Base-by-base conservation (phyloP, 2,329 filamentous ascomycete genomes). In the Fusarium avenaceum region DNA sequence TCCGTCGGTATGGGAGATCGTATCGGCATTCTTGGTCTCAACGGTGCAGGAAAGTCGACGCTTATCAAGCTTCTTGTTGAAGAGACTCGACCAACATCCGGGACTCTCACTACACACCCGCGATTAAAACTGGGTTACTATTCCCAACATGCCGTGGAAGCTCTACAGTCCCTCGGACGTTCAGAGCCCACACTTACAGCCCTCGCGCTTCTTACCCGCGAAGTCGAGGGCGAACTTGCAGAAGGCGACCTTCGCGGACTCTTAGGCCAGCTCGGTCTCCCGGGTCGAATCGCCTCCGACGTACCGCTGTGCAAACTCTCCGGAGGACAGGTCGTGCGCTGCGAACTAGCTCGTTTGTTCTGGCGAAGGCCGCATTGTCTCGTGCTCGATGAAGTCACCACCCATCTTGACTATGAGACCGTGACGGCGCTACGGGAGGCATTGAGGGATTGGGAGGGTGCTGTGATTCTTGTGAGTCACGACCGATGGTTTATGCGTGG, bases 401-500 rank as follows among this genome's bases (percentile, higher is more conserved):
- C 93, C 1, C 93, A 97, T 81, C 83, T 96, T 40, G 93, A 96
- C 76, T 92, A 91, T 65, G 88, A 96, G 78, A 95, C 91, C 0
- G 92, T 95, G 24, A 86, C 87, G 9, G 92, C 91, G 3, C 79
- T 96, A 55, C 84, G 90, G 1, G 83, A 86, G 24, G 90, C 90
- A 3, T 76, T 96, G 65, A 83, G 85, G 15, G 80, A 80, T 4
- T 96, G 91, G 84, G 85, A 89, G 56, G 93, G 93, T 0, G 92
- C 92, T 0, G 85, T 96, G 6, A 79, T 96, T 39, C 80, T 96
- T 7, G 90, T 96, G 6, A 93, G 89, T 35, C 93, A 96, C 80
- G 93, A 96, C 76, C 84, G 93, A 32, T 96, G 92, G 84, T 90
- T 96, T 72, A 86, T 96, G 80, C 85, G 90, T 45, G 89, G 88